Conservation (phyloP, 176 grass and related monocot species). For the Echinochloa phyllopogon region DNA sequence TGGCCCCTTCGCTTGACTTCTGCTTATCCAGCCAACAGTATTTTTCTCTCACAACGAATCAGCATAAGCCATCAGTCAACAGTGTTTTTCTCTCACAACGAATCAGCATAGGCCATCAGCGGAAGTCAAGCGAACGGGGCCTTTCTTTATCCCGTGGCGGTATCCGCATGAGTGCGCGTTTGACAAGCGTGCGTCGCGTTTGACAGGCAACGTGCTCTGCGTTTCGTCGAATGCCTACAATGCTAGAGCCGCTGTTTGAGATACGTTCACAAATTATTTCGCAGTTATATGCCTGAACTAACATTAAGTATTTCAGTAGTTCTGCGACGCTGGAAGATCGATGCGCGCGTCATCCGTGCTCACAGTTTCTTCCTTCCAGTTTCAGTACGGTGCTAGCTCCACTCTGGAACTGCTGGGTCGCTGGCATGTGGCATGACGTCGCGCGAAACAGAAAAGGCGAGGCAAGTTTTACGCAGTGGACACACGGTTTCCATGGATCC, state of each 20-base stretch:
- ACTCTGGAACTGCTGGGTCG: not conserved
- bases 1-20: too few relatives aligned
- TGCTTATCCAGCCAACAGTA: too few relatives aligned
- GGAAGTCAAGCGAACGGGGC: too few relatives aligned
- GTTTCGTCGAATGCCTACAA: not conserved
- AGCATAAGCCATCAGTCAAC: too few relatives aligned
- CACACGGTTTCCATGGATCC: not conserved
- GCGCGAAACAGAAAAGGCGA: not conserved
- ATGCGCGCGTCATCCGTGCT: not conserved
- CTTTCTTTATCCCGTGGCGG: not conserved
- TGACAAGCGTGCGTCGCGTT: not conserved
- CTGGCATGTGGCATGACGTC: not conserved
- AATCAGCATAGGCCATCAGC: too few relatives aligned
- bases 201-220: not conserved
- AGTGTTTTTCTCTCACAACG: too few relatives aligned
- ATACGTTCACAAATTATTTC: not conserved
- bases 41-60: too few relatives aligned
- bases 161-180: conserved; percentile 31
- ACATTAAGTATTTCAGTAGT: too few relatives aligned
- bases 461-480: not conserved
- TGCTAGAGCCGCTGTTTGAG: not conserved
- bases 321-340: not conserved
- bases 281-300: not conserved
- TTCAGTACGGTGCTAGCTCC: not conserved
- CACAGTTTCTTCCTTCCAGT: not conserved